Evolutionary conservation across 1,139 yeast genomes (phyloP).

Genomic region (Saccharomyces hybrid): DNA sequence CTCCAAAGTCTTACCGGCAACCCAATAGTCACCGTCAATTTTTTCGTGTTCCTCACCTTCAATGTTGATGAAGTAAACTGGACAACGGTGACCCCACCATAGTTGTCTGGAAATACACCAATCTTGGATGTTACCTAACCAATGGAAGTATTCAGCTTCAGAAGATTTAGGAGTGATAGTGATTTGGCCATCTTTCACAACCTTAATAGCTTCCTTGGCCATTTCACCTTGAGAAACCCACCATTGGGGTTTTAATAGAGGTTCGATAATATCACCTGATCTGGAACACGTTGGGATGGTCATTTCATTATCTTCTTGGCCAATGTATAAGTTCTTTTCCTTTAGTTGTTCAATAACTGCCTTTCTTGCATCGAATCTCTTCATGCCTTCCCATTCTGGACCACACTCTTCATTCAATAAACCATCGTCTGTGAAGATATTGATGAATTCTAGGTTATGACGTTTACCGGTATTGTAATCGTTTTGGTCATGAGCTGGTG

Average conservation of each 20-base stretch:
- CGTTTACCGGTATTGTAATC: conserved; percentile 96
- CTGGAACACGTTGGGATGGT: conserved; percentile 87
- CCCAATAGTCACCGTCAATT: conserved; percentile 69
- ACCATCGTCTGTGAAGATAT: conserved; percentile 90
- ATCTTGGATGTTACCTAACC: conserved; percentile 95
- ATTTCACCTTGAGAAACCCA: conserved; percentile 90
- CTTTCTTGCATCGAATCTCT: conserved; percentile 90
- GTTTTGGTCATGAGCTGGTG: conserved; percentile 97
- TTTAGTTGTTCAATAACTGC: conserved; percentile 75
- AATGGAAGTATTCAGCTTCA: conserved; percentile 87
- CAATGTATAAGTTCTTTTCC: conserved; percentile 66
- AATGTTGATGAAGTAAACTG: conserved; percentile 78
- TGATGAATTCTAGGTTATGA: conserved; percentile 77
- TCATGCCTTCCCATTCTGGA: conserved; percentile 72
- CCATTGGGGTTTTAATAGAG: conserved; percentile 97
- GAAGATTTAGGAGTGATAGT: conserved; percentile 81
- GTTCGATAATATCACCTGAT: conserved; percentile 95
- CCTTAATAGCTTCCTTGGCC: conserved; percentile 83
- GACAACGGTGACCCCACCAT: conserved; percentile 99
- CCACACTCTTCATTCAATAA: conserved; percentile 87
- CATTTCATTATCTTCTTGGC: conserved; percentile 92
- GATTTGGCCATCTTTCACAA: conserved; percentile 75
- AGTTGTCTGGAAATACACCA: conserved; percentile 99
- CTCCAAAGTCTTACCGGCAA: conserved; percentile 73
- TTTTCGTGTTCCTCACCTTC: conserved; percentile 58